Evolutionary conservation across 2,329 filamentous ascomycete species (phyloP), one percentile per base, ranked within the genome.

Genomic region (Phialemoniopsis sp.): DNA sequence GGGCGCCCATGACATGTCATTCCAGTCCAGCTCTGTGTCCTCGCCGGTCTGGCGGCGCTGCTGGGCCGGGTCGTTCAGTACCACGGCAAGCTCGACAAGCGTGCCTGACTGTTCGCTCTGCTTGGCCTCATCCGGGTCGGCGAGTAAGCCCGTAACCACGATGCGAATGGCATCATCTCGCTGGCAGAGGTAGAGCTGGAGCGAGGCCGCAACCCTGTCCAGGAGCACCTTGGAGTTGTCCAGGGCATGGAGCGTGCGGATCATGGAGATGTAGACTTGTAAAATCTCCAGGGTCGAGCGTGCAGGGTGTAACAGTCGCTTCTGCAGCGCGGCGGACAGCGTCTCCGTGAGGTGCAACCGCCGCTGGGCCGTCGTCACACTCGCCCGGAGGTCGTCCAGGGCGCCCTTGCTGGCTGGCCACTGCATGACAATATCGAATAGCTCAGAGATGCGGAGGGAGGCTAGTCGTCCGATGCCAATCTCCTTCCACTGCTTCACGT

Each of bases 1-100:
- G 2, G 93, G 93, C 29, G 89, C 73, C 93, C 93, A 98, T 8
- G 82, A 78, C 82, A 95, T 87, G 59, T 98, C 90, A 54, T 89
- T 78, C 85, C 87, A 97, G 59, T 94, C 87, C 13, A 93, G 72
- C 38, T 88, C 87, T 41, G 85, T 81, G 45, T 81, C 79, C 18
- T 82, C 76, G 8, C 69, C 63, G 15, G 73, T 71, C 29, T 64
- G 64, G 8, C 70, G 67, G 13, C 71, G 65, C 42, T 73, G 68
- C 44, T 80, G 73, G 9, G 76, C 65, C 0, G 78, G 72, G 45
- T 82, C 77, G 29, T 77, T 74, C 36, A 90, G 74, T 31, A 89
- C 68, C 13, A 72, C 66, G 2, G 84, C 84, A 10, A 90, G 70
- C 56, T 89, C 85, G 18, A 78, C 68, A 4, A 87, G 75, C 55